Evolutionary conservation across 108 stramenopile genomes (phyloP).

Genomic region (Skeletonema menzelii): DNA sequence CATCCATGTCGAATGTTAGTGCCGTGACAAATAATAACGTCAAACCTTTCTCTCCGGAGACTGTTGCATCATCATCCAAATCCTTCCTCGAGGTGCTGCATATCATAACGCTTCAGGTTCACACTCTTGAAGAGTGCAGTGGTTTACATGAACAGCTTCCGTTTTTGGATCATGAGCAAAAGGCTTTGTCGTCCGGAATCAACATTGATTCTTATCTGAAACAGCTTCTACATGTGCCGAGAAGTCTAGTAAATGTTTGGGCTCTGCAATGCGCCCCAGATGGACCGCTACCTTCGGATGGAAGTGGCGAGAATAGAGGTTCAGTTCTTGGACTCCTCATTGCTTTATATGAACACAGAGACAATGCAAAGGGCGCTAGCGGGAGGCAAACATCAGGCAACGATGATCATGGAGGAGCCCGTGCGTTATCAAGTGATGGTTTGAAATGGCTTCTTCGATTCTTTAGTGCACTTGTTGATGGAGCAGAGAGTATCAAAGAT

Average conservation of each 20-base stretch:
- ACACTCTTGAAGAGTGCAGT: conserved; percentile 86
- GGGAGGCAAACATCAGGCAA: conserved; percentile 40
- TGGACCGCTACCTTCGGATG: conserved; percentile 76
- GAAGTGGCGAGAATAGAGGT: conserved; percentile 77
- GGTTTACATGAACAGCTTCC: conserved; percentile 65
- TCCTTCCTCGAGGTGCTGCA: conserved; percentile 89
- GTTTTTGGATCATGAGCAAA: conserved; percentile 82
- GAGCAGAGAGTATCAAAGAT: conserved; percentile 63
- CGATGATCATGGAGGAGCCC: conserved; percentile 85
- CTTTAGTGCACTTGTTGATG: conserved; percentile 80
- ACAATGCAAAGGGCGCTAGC: conserved; percentile 46
- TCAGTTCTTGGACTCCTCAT: conserved; percentile 84
- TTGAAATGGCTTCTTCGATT: conserved; percentile 86
- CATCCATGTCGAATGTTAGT: conserved; percentile 37
- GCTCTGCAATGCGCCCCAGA: conserved; percentile 68
- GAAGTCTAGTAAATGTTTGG: conserved; percentile 77
- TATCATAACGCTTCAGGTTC: conserved; percentile 85
- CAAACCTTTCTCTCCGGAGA: conserved; percentile 64
- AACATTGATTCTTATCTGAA: conserved; percentile 80
- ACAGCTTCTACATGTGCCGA: conserved; percentile 70
- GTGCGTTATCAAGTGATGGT: conserved; percentile 72
- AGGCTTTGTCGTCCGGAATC: conserved; percentile 64
- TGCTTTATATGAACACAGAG: conserved; percentile 86
- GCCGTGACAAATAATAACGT: conserved; percentile 11
- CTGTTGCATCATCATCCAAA: conserved; percentile 76